Evolutionary conservation across 495 filamentous ascomycete species (phyloP).

Genomic region (Hypoxylon fuscum): DNA sequence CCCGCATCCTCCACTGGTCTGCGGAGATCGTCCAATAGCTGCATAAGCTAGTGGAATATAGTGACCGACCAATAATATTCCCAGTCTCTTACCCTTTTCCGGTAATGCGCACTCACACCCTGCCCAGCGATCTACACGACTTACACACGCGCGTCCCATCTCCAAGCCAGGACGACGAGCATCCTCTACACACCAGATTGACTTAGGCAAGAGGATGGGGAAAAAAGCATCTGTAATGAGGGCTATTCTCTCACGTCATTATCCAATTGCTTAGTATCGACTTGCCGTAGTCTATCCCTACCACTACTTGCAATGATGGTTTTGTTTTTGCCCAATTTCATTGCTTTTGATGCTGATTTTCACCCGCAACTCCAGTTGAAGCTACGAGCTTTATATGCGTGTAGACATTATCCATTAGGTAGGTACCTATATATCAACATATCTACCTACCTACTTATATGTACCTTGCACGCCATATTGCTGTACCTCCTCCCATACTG

Average conservation of each 20-base stretch:
- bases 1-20: conserved; percentile 27
- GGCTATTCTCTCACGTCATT: conserved; percentile 9
- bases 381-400: conserved; percentile 17
- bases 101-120: conserved; percentile 32
- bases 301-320: conserved; percentile 11
- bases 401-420: conserved; percentile 12
- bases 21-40: conserved; percentile 45
- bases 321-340: conserved; percentile 5
- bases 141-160: conserved; percentile 37
- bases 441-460: conserved; percentile 16
- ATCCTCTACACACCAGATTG: conserved; percentile 15
- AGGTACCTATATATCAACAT: conserved; percentile 25
- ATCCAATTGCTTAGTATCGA: conserved; percentile 6
- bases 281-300: conserved; percentile 5
- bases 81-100: conserved; percentile 35
- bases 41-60: conserved; percentile 25
- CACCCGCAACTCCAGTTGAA: conserved; percentile 6
- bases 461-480: conserved; percentile 19
- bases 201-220: conserved; percentile 8
- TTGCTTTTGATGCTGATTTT: conserved; percentile 17
- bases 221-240: conserved; percentile 13
- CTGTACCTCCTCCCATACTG: neutral
- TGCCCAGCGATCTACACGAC: conserved; percentile 34
- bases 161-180: conserved; percentile 17
- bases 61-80: conserved; percentile 38